Conservation (phyloP, 2,329 filamentous ascomycete species). For the Sporothrix euskadiensis region DNA sequence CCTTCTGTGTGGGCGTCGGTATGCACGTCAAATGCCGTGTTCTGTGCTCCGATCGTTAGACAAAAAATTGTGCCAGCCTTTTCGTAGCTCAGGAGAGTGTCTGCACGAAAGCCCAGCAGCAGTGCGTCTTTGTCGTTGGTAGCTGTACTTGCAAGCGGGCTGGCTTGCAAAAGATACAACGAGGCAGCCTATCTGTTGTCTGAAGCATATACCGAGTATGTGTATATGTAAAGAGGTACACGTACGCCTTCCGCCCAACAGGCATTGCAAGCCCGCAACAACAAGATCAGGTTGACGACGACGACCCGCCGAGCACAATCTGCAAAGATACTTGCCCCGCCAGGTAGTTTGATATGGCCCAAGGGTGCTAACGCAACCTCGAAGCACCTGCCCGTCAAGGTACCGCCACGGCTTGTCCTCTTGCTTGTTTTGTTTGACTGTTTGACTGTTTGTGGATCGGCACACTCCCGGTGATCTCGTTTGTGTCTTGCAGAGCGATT, state of each 20-base stretch:
- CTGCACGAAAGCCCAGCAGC: background rate
- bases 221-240: background rate
- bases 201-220: too few species aligned
- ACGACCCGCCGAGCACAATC: conserved; percentile 11
- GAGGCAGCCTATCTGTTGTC: background rate
- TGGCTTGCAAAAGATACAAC: background rate
- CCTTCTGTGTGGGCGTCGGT: background rate
- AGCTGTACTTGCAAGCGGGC: background rate
- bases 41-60: background rate
- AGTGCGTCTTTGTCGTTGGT: background rate
- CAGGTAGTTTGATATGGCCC: background rate
- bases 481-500: background rate
- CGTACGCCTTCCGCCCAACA: too few species aligned
- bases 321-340: conserved; percentile 12
- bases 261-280: background rate
- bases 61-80: background rate
- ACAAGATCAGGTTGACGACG: conserved; percentile 14
- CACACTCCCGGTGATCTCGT: background rate
- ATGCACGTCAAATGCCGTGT: background rate
- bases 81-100: conserved; percentile 1
- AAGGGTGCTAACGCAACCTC: conserved; percentile 14
- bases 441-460: background rate
- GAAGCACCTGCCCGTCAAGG: background rate
- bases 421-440: background rate
- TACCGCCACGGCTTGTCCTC: background rate